phyloP scores from a whole-genome alignment of 768 basidiomycete genomes.

The Collybia mongolica region DNA sequence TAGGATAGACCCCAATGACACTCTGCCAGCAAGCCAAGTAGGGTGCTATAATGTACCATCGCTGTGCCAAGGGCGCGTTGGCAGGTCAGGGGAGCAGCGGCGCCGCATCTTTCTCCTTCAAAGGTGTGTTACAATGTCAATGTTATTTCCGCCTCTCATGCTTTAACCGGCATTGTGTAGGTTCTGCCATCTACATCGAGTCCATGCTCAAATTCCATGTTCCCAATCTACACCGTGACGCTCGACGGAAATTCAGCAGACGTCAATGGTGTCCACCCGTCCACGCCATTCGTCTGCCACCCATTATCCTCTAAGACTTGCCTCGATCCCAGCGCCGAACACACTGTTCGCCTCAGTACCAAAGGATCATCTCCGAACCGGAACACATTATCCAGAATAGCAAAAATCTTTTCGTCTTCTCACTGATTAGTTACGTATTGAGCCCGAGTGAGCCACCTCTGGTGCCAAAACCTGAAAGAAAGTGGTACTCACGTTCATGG shows the following conservation, averaged over 20 bases:
- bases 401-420: conserved; percentile 12
- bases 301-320: conserved; percentile 17
- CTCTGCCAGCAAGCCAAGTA: conserved; percentile 5
- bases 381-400: conserved; percentile 2
- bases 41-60: conserved; percentile 19
- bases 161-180: conserved; percentile 5
- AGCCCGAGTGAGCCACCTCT: not conserved
- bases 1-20: conserved; percentile 9
- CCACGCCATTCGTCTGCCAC: conserved; percentile 14
- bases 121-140: conserved; percentile 8
- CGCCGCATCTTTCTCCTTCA: conserved; percentile 20
- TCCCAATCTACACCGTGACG: conserved; percentile 21
- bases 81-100: conserved; percentile 15
- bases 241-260: conserved; percentile 20
- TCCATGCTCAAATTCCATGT: conserved; percentile 16
- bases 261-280: conserved; percentile 15
- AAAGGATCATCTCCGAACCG: conserved; percentile 15
- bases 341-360: conserved; percentile 17
- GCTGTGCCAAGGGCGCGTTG: conserved; percentile 17
- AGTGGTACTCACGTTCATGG: no score
- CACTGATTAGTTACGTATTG: conserved; percentile 18
- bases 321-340: conserved; percentile 17
- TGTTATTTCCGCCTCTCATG: no score
- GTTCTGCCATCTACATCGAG: conserved; percentile 25
- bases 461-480: no score